Percentiles rank a stretch among this genome's conserved stretches.
phyloP scores from a whole-genome alignment of 352 stramenopile species.

The Pythium dissimile region DNA sequence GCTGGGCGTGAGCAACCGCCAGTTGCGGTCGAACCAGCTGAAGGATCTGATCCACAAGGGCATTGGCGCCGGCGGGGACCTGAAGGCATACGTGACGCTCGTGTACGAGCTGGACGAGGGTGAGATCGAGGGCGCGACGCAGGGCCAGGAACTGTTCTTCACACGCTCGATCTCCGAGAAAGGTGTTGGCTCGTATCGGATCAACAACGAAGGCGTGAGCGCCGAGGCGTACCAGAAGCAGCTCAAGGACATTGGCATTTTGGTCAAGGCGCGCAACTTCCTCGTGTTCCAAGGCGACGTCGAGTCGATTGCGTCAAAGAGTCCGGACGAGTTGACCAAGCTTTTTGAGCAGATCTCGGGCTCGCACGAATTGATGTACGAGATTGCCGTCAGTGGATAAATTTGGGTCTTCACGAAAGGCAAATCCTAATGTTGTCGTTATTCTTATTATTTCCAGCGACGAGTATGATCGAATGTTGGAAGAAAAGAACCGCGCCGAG shows the following conservation, averaged over 20 bases:
- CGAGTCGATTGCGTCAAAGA: conserved; percentile 96
- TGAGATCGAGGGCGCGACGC: conserved; percentile 50
- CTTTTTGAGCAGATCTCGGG: conserved; percentile 97
- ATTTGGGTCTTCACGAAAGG: neutral
- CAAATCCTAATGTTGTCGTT: neutral
- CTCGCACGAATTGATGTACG: conserved; percentile 81
- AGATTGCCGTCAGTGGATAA: neutral
- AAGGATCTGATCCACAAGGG: conserved; percentile 96
- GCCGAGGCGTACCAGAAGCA: conserved; percentile 93
- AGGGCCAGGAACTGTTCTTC: conserved; percentile 86
- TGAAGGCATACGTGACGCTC: conserved; percentile 90
- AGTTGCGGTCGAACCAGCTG: conserved; percentile 95
- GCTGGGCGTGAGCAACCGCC: conserved; percentile 94
- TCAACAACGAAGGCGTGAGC: conserved; percentile 75
- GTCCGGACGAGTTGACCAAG: conserved; percentile 94
- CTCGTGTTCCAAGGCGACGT: conserved; percentile 99
- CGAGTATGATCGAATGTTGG: conserved; percentile 81
- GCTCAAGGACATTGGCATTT: conserved; percentile 95
- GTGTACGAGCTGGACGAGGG: conserved; percentile 87
- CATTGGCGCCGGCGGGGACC: conserved; percentile 25
- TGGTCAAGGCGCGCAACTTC: conserved; percentile 99
- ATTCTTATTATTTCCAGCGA: conserved; percentile 14
- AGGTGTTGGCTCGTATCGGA: conserved; percentile 82
- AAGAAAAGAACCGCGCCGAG: conserved; percentile 92
- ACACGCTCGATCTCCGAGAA: conserved; percentile 91